Evolutionary conservation across 2,329 filamentous ascomycete genomes (phyloP).

Genomic region (Thermochaetoides dissita): DNA sequence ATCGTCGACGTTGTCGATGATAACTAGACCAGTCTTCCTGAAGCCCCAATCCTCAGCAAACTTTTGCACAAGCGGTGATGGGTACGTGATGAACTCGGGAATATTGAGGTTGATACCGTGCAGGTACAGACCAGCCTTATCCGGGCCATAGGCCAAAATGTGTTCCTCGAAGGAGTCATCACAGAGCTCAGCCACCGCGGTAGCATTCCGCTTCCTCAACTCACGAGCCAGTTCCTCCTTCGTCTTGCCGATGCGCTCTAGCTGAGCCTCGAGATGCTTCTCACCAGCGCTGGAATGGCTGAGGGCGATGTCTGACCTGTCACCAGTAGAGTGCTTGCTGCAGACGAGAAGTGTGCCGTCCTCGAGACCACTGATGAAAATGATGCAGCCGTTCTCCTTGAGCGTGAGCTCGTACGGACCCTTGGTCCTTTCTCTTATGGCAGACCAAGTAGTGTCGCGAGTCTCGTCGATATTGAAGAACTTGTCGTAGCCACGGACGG

Average conservation of each 20-base stretch:
- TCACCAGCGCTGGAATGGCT: constrained; percentile 83
- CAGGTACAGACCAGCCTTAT: constrained; percentile 79
- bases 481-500: constrained; percentile 87
- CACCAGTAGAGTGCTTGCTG: constrained; percentile 93
- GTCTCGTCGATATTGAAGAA: constrained; percentile 94
- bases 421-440: constrained; percentile 59
- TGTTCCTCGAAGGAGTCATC: constrained; percentile 96
- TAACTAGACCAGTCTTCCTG: constrained; percentile 68
- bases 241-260: constrained; percentile 63
- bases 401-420: constrained; percentile 91
- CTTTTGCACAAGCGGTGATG: constrained; percentile 65
- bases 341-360: constrained; percentile 87
- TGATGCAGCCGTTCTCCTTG: constrained; percentile 99
- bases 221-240: constrained; percentile 64
- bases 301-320: constrained; percentile 52
- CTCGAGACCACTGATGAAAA: constrained; percentile 85
- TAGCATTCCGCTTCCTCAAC: constrained; percentile 70
- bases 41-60: constrained; percentile 94
- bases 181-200: constrained; percentile 88
- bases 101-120: constrained; percentile 94
- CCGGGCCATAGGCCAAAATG: constrained; percentile 73
- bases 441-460: constrained; percentile 64
- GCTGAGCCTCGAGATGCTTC: constrained; percentile 65
- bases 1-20: constrained; percentile 58
- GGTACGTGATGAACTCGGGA: constrained; percentile 80